phyloP scores from a whole-genome alignment of 2,329 filamentous ascomycete genomes.

The Sporothrix globosa region DNA sequence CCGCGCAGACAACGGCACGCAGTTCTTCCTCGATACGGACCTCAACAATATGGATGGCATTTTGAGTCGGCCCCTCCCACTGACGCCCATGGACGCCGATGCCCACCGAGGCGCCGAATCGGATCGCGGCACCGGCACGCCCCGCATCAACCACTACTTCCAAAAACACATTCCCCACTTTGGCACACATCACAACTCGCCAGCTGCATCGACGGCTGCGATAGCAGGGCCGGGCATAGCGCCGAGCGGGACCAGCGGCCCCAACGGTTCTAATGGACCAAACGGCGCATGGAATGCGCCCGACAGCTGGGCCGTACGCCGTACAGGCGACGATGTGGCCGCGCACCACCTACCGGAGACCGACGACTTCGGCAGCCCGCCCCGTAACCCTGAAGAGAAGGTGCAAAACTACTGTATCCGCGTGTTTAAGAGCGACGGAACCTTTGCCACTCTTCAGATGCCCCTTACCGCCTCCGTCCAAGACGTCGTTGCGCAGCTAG shows the following conservation, averaged over 20 bases:
- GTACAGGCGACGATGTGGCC: conserved; percentile 66
- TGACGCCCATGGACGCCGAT: conserved; percentile 70
- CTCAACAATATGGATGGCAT: conserved; percentile 92
- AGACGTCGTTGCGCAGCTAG: conserved; percentile 86
- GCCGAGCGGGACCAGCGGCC: background rate
- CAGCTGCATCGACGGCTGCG: background rate
- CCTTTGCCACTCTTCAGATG: conserved; percentile 89
- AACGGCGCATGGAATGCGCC: conserved; percentile 84
- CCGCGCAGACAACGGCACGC: conserved; percentile 54
- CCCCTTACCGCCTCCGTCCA: conserved; percentile 79
- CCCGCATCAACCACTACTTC: conserved; percentile 36
- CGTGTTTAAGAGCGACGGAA: conserved; percentile 90
- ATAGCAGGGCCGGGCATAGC: conserved; percentile 32
- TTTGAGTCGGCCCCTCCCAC: conserved; percentile 68
- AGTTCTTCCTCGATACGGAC: conserved; percentile 84
- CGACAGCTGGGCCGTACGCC: conserved; percentile 93
- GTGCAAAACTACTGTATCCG: conserved; percentile 84
- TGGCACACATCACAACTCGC: conserved; percentile 15
- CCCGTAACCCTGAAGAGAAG: conserved; percentile 70
- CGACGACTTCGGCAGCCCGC: conserved; percentile 69
- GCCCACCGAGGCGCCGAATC: conserved; percentile 51
- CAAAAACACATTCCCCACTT: conserved; percentile 38
- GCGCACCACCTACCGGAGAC: conserved; percentile 57
- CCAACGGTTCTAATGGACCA: conserved; percentile 40
- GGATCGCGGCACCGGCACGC: conserved; percentile 28